Conservation (phyloP, 768 basidiomycete species). For the Paxillus ammoniavirescens region DNA sequence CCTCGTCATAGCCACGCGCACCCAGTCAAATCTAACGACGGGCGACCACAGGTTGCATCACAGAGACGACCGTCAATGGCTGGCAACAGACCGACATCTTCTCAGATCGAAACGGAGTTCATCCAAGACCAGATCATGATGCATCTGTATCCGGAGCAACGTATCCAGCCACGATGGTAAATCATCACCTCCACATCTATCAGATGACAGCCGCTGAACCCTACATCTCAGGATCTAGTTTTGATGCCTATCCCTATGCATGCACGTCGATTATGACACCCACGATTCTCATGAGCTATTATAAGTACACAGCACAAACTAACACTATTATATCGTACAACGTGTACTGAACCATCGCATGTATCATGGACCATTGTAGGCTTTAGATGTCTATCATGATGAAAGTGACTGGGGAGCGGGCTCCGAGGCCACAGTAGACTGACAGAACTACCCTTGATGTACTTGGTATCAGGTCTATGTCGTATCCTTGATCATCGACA, state of each 20-base stretch:
- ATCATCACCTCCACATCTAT: background rate
- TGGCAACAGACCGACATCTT: conserved; percentile 18
- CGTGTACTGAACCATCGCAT: conserved; percentile 11
- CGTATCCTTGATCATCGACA: conserved; percentile 27
- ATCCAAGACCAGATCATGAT: conserved; percentile 35
- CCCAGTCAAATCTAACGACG: conserved; percentile 18
- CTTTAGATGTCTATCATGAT: conserved; percentile 6
- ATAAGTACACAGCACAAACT: conserved; percentile 12
- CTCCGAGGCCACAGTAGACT: background rate
- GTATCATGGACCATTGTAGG: conserved; percentile 7
- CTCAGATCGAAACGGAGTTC: conserved; percentile 32
- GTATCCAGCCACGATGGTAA: conserved; percentile 33
- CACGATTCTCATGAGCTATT: conserved; percentile 10
- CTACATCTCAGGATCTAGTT: conserved; percentile 20
- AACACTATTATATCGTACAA: conserved; percentile 21
- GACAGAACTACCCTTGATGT: conserved; percentile 27
- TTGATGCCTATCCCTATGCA: background rate
- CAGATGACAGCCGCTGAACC: background rate
- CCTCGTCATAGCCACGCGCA: conserved; percentile 5
- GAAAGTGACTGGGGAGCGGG: conserved; percentile 11
- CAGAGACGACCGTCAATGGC: conserved; percentile 10
- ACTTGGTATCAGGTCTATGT: conserved; percentile 22
- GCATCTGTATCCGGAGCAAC: conserved; percentile 32
- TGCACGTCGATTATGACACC: conserved; percentile 7
- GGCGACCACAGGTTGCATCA: conserved; percentile 15